phyloP scores from a whole-genome alignment of 176 grass and related monocot genomes.

The Lolium perenne region DNA sequence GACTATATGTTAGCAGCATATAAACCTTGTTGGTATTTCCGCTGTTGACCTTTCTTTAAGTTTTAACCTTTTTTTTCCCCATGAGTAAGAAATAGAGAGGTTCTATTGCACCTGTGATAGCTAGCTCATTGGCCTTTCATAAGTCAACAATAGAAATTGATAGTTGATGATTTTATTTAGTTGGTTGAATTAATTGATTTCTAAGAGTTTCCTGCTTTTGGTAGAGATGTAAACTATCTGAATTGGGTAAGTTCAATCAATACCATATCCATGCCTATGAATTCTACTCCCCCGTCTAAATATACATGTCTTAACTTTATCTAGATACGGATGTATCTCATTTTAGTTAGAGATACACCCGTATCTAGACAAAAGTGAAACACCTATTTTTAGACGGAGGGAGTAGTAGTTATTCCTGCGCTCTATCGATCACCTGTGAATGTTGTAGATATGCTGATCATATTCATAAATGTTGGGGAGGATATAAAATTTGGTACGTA shows the following conservation, averaged over 20 bases:
- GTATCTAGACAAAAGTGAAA: no score
- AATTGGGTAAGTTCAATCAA: neutral
- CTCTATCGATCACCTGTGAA: conserved; percentile 1
- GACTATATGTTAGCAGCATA: conserved; percentile 15
- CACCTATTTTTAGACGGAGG: no score
- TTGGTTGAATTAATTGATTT: neutral
- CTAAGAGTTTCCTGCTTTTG: neutral
- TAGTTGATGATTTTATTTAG: conserved; percentile 1
- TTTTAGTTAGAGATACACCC: no score
- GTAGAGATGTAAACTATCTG: conserved; percentile 1
- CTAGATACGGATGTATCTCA: no score
- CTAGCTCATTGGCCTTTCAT: conserved; percentile 1
- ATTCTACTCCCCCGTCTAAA: neutral
- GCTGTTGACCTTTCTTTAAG: neutral
- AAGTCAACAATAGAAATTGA: conserved; percentile 7
- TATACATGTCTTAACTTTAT: no score
- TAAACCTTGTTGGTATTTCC: conserved; percentile 14
- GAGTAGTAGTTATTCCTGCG: neutral
- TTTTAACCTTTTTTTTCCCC: conserved; percentile 19
- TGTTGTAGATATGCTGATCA: neutral
- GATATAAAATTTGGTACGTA: neutral
- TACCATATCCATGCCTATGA: neutral
- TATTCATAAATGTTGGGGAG: neutral
- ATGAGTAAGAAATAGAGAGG: neutral
- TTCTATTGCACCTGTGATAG: conserved; percentile 6